Base-by-base conservation (phyloP, 495 filamentous ascomycete species). In the Penicillium alfredii region DNA sequence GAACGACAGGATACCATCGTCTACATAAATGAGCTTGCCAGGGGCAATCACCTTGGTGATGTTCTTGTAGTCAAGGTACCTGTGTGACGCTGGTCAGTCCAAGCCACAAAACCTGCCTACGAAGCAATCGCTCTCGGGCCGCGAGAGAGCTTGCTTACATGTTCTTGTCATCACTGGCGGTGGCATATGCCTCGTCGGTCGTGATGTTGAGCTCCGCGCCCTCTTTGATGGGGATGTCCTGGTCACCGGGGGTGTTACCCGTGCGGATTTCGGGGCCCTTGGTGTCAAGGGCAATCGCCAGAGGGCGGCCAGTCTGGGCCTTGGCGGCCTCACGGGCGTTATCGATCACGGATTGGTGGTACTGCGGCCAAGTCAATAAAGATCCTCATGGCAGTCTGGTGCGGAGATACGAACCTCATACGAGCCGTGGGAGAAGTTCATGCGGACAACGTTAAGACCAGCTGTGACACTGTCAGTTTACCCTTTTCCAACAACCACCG, bases 31-130 rank as follows among this genome's bases (percentile, higher is more conserved):
- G 61, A 84, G 82, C 53, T 90, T 88, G 53, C 93, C 93, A n/a
- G 76, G 67, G 47, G 81, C 61, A 61, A 98, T 97, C 55, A 98
- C 89, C 69, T 89, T 94, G 69, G 92, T 95, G 74, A 98, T 95
- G 76, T 98, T 98, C 80, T 89, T 90, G 71, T 98, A 98, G 72
- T 98, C 92, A 53, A 98, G 84, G 51, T 88, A 94, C 88, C 88
- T 95, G 43, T 31, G 29, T 42, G 15, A 22, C 12, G 20, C 7
- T 27, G 11, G 44, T 56, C 42, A 56, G 49, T 35, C 32, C 20
- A 30, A 6, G 16, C 15, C 15, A 26, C 24, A 21, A 15, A 11
- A 9, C 18, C n/a, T n/a, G n/a, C n/a, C n/a, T n/a, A n/a, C n/a
- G 25, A 27, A 12, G 5, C 29, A 27, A 26, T 11, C 22, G n/a